These are phyloP conservation scores for Ammopiptanthus mongolicus DNA, from an alignment of 306 rosid genomes.

Conservation along the genomic window DNA sequence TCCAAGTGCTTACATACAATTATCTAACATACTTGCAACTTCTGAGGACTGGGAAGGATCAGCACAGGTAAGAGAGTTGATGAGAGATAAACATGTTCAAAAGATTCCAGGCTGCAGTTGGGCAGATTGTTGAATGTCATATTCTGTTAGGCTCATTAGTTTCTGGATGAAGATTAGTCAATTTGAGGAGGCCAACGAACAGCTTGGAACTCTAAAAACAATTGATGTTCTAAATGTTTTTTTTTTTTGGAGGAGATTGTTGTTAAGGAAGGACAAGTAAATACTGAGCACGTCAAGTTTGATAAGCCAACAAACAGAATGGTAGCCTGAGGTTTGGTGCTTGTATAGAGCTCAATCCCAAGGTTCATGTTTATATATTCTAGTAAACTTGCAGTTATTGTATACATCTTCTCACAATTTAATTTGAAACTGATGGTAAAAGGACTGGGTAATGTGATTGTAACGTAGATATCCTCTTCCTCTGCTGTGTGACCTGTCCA, in stretches of 20 bases:
- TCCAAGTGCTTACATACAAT: conserved; percentile 63
- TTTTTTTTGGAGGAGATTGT: conserved; percentile 5
- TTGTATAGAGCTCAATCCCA: not conserved
- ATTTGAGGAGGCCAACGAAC: not conserved
- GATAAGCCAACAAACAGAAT: not conserved
- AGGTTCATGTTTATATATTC: not conserved
- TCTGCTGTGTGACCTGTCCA: not conserved
- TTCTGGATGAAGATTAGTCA: not conserved
- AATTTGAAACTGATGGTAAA: not conserved
- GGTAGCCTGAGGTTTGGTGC: not conserved
- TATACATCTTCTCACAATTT: not conserved
- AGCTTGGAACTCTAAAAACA: not conserved
- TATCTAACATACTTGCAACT: conserved; percentile 64
- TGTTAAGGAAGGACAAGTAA: not conserved
- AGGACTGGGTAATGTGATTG: not conserved
- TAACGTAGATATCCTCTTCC: not conserved
- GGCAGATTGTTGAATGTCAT: conserved; percentile 45
- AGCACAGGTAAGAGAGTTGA: conserved; percentile 48
- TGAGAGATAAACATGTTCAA: conserved; percentile 45
- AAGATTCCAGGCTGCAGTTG: conserved; percentile 67
- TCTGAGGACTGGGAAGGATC: conserved; percentile 78
- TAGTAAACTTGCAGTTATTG: not conserved
- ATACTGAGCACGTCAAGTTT: not conserved
- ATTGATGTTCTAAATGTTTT: conserved; percentile 20
- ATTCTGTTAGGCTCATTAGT: not conserved